These are phyloP conservation scores for Alternaria dauci DNA, from an alignment of 2,329 filamentous ascomycete genomes.

Conservation along the genomic window DNA sequence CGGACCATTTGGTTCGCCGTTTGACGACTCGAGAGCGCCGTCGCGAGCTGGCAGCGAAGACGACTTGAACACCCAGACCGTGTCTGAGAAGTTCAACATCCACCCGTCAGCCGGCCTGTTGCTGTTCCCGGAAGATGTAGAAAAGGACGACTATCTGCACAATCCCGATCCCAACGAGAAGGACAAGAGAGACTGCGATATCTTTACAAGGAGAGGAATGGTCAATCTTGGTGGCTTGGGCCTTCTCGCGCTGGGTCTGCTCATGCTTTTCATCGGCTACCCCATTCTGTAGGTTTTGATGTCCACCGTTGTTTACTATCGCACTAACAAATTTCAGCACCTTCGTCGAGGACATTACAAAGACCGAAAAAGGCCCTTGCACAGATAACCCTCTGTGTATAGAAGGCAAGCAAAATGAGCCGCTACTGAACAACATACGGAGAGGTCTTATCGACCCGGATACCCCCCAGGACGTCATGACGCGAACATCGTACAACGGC, in stretches of 20 bases:
- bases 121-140: conserved; percentile 74
- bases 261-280: conserved; percentile 73
- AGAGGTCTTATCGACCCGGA: conserved; percentile 71
- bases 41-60: conserved; percentile 71
- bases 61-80: conserved; percentile 74
- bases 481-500: conserved; percentile 66
- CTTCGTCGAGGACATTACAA: conserved; percentile 60
- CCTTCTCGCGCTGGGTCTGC: conserved; percentile 67
- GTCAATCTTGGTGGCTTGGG: conserved; percentile 70
- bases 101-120: conserved; percentile 71
- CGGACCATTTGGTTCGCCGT: conserved; percentile 62
- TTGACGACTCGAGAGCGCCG: conserved; percentile 66
- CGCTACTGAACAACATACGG: conserved; percentile 68
- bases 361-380: conserved; percentile 50
- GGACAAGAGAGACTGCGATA: conserved; percentile 67
- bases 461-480: conserved; percentile 66
- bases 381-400: conserved; percentile 60
- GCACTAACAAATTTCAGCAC: conserved; percentile 56
- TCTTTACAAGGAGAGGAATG: conserved; percentile 70
- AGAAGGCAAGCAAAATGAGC: conserved; percentile 55
- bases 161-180: conserved; percentile 73
- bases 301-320: neutral
- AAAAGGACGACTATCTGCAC: conserved; percentile 76
- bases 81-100: conserved; percentile 78
- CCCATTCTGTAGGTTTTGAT: conserved; percentile 69